Conservation (phyloP, 108 stramenopile genomes). For the Cyclotella baltica region DNA sequence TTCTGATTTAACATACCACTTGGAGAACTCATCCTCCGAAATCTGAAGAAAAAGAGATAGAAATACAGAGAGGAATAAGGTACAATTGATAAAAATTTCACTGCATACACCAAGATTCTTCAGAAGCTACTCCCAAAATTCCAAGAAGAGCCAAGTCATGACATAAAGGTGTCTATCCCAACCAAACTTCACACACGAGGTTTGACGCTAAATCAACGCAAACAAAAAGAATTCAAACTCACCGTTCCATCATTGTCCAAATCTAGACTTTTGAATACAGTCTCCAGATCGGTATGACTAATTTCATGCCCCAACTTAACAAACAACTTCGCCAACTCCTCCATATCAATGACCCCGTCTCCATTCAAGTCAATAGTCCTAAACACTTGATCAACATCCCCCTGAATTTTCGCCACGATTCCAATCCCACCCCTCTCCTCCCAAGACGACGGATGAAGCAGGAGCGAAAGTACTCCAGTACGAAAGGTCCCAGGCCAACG, state of each 20-base stretch:
- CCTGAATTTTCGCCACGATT: constrained; percentile 77
- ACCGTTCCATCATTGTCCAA: constrained; percentile 71
- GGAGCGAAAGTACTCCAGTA: constrained; percentile 75
- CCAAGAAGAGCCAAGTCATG: neutral
- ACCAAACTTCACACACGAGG: neutral
- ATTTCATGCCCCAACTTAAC: constrained; percentile 60
- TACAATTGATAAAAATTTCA: neutral
- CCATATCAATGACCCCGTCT: constrained; percentile 68
- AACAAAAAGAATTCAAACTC: constrained; percentile 16
- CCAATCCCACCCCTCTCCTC: constrained; percentile 75
- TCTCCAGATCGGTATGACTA: constrained; percentile 54
- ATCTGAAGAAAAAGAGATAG: constrained; percentile 43
- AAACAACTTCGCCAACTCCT: constrained; percentile 75
- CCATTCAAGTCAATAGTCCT: constrained; percentile 68
- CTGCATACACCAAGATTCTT: neutral
- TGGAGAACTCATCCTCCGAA: constrained; percentile 66
- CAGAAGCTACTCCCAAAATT: neutral
- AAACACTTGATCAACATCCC: constrained; percentile 80
- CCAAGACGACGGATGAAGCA: constrained; percentile 70
- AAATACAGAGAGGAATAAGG: neutral
- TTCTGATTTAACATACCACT: constrained; percentile 79
- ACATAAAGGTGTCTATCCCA: neutral
- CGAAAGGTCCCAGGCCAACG: constrained; percentile 66
- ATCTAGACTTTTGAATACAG: constrained; percentile 70
- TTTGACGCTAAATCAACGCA: neutral